Conservation (phyloP, 306 rosid genomes). For the Erythrophleum fordii region DNA sequence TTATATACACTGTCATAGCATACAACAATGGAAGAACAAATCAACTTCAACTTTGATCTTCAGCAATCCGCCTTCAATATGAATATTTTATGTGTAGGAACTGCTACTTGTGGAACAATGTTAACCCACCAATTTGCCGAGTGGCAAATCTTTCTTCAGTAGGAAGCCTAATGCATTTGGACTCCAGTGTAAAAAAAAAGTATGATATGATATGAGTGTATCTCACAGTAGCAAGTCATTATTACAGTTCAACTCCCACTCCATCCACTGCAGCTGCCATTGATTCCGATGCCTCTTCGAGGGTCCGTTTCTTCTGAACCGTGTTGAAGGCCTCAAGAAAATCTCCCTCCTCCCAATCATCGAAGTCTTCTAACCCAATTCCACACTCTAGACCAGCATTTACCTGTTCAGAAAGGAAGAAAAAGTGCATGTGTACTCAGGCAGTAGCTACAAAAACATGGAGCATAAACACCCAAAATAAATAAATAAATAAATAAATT, state of each 20-base stretch:
- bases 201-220: too few relatives aligned
- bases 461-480: not conserved
- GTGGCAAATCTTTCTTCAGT: not conserved
- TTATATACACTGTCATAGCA: constrained; percentile 65
- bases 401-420: constrained; percentile 58
- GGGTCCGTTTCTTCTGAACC: constrained; percentile 79
- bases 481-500: not conserved
- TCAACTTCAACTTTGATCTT: constrained; percentile 41
- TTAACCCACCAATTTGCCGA: constrained; percentile 37
- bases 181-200: constrained; percentile 2
- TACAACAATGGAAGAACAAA: constrained; percentile 44
- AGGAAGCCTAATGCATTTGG: too few relatives aligned
- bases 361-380: constrained; percentile 72
- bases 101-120: constrained; percentile 34
- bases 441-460: constrained; percentile 13
- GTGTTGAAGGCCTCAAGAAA: constrained; percentile 68
- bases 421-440: constrained; percentile 22
- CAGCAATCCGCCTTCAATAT: constrained; percentile 39
- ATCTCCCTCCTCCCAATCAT: constrained; percentile 88
- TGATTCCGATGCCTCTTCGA: constrained; percentile 91
- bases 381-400: constrained; percentile 94
- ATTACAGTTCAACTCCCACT: constrained; percentile 53
- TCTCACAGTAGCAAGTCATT: constrained; percentile 26
- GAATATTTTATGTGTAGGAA: constrained; percentile 33
- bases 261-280: constrained; percentile 88